Base-by-base conservation (phyloP, 495 filamentous ascomycete species). In the Parathielavia hyrcaniae region DNA sequence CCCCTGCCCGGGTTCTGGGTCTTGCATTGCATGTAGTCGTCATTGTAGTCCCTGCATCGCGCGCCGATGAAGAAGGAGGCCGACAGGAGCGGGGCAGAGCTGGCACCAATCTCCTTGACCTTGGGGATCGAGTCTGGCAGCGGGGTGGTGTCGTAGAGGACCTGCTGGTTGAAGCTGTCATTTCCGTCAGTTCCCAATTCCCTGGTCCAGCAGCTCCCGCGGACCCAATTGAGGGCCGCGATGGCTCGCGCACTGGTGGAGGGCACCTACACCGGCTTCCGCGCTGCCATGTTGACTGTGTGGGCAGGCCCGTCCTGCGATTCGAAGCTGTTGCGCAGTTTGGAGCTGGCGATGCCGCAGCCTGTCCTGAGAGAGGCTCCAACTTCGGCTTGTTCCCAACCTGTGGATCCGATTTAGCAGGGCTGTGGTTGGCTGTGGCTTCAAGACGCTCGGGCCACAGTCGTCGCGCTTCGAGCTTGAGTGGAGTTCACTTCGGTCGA, bases 11-110 rank as follows among this genome's bases (percentile, higher is more conserved):
- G 81, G 66, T 78, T 81, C 78, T 95, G 89, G 50, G 81, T 87
- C 85, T 97, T 99, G 84, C 93, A 99, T 75, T 93, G 84, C 91
- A 99, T 97, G 75, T 84, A 99, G 75, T 99, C 93, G 77, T 99
- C 93, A 75, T 97, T 98, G 78, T 90, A 99, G 48, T 87, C 79
- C 67, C 82, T 85, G 83, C 93, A 99, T 65, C 91, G 84, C 59
- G 90, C 91, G 48, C 93, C 93, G 71, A 99, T 99, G 70, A 97
- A 97, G 81, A 85, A 99, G n/a, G 90, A 83, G 17, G 93, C 95
- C 60, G 88, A 92, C 36, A 91, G 75, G 23, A 99, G 79, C 40
- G 93, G 95, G 17, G 92, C 95, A 44, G 91, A 96, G 59, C 85
- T 93, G 49, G 89, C 81, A 53, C 93, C 93, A 64, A 97, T 81